Conservation (phyloP, 2,329 filamentous ascomycete genomes). For the Fusarium phyllophilum region DNA sequence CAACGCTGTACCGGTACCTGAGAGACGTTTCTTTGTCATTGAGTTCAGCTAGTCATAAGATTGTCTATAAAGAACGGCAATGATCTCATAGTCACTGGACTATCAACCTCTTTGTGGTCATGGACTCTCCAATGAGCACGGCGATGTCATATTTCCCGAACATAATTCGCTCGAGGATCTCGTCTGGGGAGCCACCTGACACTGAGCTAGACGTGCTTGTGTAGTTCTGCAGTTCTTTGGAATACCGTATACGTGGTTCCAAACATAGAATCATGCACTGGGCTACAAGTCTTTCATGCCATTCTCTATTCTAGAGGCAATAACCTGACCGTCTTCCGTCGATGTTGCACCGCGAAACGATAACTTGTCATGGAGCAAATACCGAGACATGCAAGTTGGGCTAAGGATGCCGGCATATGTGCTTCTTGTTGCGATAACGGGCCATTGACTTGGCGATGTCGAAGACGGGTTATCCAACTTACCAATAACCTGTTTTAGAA, state of each 20-base stretch:
- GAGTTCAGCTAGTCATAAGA: conserved; percentile 3
- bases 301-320: not conserved
- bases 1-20: not conserved
- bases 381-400: conserved; percentile 24
- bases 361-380: conserved; percentile 32
- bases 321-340: not conserved
- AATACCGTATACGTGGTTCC: not conserved
- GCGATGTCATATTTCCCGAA: not conserved
- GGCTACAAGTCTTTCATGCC: not conserved
- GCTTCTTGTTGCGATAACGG: not conserved
- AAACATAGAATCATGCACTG: not conserved
- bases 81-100: not conserved
- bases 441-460: not conserved
- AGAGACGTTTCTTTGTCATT: not conserved
- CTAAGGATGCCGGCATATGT: conserved; percentile 16
- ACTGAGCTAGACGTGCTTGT: not conserved
- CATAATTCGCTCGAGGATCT: not conserved
- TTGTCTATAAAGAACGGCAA: not conserved
- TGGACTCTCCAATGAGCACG: not conserved
- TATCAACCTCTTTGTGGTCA: not conserved
- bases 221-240: not conserved
- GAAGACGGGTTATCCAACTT: conserved; percentile 19
- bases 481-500: not conserved
- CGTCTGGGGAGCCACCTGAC: not conserved
- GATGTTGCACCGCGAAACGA: not conserved